phyloP scores from a whole-genome alignment of 805 yeast genomes.

The Wickerhamomyces hampshirensis region DNA sequence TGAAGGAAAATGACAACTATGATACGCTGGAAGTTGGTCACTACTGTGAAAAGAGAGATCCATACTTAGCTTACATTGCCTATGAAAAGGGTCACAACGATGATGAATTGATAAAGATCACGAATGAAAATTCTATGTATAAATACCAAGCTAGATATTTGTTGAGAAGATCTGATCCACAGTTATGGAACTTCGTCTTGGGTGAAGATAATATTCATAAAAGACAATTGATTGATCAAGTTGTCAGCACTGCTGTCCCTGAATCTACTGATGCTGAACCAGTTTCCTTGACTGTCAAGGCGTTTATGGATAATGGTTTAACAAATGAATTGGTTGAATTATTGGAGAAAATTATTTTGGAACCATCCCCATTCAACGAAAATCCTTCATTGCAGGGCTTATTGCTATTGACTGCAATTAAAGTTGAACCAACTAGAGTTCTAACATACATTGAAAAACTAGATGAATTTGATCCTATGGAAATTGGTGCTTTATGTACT shows the following conservation, averaged over 20 bases:
- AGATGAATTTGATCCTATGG: constrained; percentile 87
- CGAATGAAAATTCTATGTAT: constrained; percentile 97
- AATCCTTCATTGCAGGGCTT: constrained; percentile 94
- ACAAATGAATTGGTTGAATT: constrained; percentile 92
- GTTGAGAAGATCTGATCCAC: constrained; percentile 79
- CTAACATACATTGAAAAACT: constrained; percentile 79
- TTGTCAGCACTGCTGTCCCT: constrained; percentile 94
- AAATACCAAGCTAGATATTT: constrained; percentile 98
- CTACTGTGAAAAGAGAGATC: constrained; percentile 98
- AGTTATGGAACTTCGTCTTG: constrained; percentile 79
- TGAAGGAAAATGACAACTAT: constrained; percentile 84
- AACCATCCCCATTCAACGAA: constrained; percentile 95
- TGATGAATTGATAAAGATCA: constrained; percentile 81
- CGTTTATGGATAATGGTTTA: constrained; percentile 92
- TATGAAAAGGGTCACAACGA: constrained; percentile 95
- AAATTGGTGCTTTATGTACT: constrained; percentile 88
- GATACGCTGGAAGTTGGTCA: constrained; percentile 95
- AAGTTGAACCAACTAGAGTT: constrained; percentile 88
- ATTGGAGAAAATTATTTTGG: constrained; percentile 91
- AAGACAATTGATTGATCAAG: constrained; percentile 88
- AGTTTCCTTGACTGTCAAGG: constrained; percentile 87
- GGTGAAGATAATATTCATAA: constrained; percentile 75
- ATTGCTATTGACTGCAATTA: constrained; percentile 88
- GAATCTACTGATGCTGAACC: constrained; percentile 92
- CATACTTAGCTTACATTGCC: constrained; percentile 95